Base-by-base conservation (phyloP, 805 yeast genomes). In the Candida sanyiensis region DNA sequence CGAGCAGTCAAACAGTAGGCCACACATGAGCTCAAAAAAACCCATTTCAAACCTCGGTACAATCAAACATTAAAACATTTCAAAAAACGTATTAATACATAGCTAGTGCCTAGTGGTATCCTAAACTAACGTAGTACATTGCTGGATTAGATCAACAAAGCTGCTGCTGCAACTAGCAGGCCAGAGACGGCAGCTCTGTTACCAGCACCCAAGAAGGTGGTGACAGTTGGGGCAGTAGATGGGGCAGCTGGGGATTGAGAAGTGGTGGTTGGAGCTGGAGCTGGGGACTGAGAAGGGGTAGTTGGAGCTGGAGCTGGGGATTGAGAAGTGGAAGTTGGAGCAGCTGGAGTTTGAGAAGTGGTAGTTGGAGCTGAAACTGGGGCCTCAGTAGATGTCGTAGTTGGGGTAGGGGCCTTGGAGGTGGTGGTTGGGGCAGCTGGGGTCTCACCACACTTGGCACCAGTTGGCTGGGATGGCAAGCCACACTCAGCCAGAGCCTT, bases 381-480 rank as follows among this genome's bases (percentile, higher is more conserved):
- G 25, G 25, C 25, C 25, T 22, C 25, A 8, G 25, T 22, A 22
- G 25, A 8, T 8, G 25, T n/a, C n/a, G n/a, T n/a, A n/a, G 25
- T 22, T 22, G 10, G 25, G 25, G 10, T 22, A 11, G 21, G 35
- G 21, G 11, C 32, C 19, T 10, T 28, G 13, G 32, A 13, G 19
- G 10, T 12, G 19, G 32, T 13, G 21, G 28, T 17, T 12, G 39
- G 9, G n/a, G 29, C 24, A 7, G 24, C 25, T n/a, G 38, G 21
- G 10, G 11, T 35, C 5, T 37, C 40, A 12, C 28, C 35, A 43
- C 40, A 37, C 21, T 33, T 28, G 23, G 62, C 52, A 42, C 63
- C 64, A 28, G 63, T 59, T 47, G 64, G 63, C 12, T 48, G 40
- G 24, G 56, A 44, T 12, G 52, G 39, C 29, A 50, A 46, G 35